Conservation (phyloP, 2,329 filamentous ascomycete genomes). For the Cryoendolithus antarcticus region DNA sequence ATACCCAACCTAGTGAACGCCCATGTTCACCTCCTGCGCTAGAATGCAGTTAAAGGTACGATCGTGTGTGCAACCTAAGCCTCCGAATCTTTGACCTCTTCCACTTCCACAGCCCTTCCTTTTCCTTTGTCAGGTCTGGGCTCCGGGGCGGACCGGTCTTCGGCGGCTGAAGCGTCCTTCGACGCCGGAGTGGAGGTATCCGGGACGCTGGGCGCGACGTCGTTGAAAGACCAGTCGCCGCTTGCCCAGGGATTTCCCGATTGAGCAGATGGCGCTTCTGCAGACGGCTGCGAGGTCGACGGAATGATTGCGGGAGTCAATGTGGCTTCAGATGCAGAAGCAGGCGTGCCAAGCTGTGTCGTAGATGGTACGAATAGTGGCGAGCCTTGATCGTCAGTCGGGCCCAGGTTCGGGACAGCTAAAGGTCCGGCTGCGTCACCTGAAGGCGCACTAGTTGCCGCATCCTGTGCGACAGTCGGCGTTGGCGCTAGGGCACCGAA, state of each 20-base stretch:
- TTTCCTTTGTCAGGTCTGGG: slow-evolving; percentile 21
- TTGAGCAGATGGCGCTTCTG: not conserved
- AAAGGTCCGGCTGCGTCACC: not conserved
- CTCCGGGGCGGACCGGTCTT: not conserved
- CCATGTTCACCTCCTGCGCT: no score
- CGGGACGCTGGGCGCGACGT: not conserved
- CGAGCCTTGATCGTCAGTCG: slow-evolving; percentile 17
- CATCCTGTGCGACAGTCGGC: not conserved
- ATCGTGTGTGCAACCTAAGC: not conserved
- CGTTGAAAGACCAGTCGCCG: slow-evolving; percentile 10
- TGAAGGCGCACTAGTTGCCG: not conserved
- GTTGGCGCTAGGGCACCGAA: not conserved
- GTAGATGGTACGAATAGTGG: slow-evolving; percentile 13
- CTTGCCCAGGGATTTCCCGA: slow-evolving; percentile 4
- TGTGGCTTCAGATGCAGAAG: not conserved
- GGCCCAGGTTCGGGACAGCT: slow-evolving; percentile 6
- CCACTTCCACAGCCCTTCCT: slow-evolving; percentile 26
- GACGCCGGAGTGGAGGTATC: slow-evolving; percentile 3
- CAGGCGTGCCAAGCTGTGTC: no score
- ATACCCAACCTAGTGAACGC: no score
- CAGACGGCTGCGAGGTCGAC: slow-evolving; percentile 1
- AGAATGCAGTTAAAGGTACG: no score
- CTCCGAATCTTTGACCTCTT: slow-evolving; percentile 24
- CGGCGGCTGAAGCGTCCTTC: slow-evolving; percentile 1
- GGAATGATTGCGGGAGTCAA: not conserved